phyloP scores from a whole-genome alignment of 257 asterid genomes.

The Galeopsis tetrahit region DNA sequence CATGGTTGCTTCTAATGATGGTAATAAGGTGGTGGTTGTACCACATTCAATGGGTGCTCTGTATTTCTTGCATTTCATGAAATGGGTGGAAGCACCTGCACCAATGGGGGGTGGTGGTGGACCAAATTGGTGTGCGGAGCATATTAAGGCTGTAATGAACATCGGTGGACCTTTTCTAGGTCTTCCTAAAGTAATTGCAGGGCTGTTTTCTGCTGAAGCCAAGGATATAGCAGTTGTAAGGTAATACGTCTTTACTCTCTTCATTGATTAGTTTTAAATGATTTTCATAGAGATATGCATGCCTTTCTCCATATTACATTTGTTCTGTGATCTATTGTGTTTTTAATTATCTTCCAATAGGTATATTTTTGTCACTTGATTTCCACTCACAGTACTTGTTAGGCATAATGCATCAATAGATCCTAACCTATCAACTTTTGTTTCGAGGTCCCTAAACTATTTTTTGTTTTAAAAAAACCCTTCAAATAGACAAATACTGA shows the following conservation, averaged over 20 bases:
- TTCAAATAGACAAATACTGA: too few relatives aligned
- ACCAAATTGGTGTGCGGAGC: constrained; percentile 76
- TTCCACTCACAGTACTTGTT: not conserved
- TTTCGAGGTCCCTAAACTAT: too few relatives aligned
- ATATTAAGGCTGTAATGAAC: constrained; percentile 80
- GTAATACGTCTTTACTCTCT: constrained; percentile 41
- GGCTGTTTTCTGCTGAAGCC: constrained; percentile 86
- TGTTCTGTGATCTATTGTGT: not conserved
- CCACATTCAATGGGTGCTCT: constrained; percentile 90
- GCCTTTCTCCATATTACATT: constrained; percentile 5
- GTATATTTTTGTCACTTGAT: constrained; percentile 11
- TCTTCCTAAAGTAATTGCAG: constrained; percentile 77
- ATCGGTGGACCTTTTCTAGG: constrained; percentile 89
- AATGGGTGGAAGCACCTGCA: constrained; percentile 84
- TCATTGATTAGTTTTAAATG: constrained; percentile 24
- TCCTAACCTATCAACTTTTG: too few relatives aligned
- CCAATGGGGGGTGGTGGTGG: constrained; percentile 96
- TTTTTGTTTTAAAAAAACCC: too few relatives aligned
- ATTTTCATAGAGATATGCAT: constrained; percentile 9
- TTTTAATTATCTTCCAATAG: not conserved
- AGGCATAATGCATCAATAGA: too few relatives aligned
- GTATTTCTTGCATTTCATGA: constrained; percentile 88
- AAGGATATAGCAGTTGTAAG: constrained; percentile 81
- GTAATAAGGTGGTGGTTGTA: constrained; percentile 74
- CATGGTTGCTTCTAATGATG: constrained; percentile 74